Evolutionary conservation across 139 green algal genomes (phyloP).

Genomic region (Tetraselmis chui): DNA sequence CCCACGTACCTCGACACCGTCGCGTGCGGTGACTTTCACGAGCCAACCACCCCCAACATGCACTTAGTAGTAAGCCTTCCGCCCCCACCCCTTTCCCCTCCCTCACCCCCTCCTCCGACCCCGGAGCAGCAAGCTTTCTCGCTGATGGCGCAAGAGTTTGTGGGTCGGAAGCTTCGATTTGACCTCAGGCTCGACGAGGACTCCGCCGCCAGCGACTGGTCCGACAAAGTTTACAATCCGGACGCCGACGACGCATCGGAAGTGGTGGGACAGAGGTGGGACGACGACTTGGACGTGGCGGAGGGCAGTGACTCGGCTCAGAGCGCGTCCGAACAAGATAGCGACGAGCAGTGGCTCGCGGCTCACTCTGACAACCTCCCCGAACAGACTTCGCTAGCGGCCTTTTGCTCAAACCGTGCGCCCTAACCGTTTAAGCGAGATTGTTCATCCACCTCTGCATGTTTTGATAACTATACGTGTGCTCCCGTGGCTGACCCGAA

Average conservation of each 20-base stretch:
- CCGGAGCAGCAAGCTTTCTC: too few species aligned
- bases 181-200: neutral
- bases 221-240: neutral
- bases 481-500: too few species aligned
- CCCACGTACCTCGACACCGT: neutral
- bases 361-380: neutral
- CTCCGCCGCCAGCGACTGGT: neutral
- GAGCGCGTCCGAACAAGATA: neutral
- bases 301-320: too few species aligned
- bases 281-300: neutral
- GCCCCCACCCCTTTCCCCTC: too few species aligned
- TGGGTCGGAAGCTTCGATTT: neutral
- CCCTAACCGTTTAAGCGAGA: too few species aligned
- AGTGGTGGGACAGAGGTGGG: neutral
- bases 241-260: neutral
- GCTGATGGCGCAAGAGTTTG: too few species aligned
- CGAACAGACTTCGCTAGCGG: neutral
- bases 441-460: too few species aligned
- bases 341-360: neutral
- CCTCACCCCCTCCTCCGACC: too few species aligned
- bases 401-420: neutral
- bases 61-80: too few species aligned
- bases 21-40: neutral
- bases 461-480: too few species aligned
- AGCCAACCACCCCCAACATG: too few species aligned